These are phyloP conservation scores for Pseudomassariella vexata DNA, from an alignment of 2,329 filamentous ascomycete genomes.

Conservation along the genomic window DNA sequence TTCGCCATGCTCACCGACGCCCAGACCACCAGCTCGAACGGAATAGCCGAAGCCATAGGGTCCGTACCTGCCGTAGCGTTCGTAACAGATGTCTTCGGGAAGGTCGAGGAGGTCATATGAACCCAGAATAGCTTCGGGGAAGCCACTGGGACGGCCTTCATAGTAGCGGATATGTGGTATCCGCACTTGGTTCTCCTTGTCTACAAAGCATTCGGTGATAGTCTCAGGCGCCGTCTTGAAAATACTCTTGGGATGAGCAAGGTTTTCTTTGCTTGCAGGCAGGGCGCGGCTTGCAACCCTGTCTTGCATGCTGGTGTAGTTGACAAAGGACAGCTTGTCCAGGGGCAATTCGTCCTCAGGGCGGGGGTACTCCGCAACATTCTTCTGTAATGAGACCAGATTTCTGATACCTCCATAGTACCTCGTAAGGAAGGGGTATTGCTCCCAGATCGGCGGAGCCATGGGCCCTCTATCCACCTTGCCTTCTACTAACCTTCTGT, in stretches of 20 bases:
- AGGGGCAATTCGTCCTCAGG: conserved; percentile 51
- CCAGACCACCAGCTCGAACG: conserved; percentile 68
- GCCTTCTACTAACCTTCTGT: conserved; percentile 55
- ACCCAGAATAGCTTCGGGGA: conserved; percentile 80
- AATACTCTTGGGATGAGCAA: conserved; percentile 28
- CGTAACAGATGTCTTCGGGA: conserved; percentile 84
- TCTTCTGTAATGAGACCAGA: conserved; percentile 59
- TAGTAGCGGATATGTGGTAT: conserved; percentile 70
- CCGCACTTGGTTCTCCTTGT: conserved; percentile 56
- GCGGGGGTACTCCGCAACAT: conserved; percentile 75
- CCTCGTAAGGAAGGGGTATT: conserved; percentile 75
- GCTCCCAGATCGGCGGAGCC: conserved; percentile 72
- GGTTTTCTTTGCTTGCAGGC: conserved; percentile 50
- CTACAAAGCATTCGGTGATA: conserved; percentile 73
- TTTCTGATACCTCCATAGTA: conserved; percentile 86
- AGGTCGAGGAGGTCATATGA: conserved; percentile 77
- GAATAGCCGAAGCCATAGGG: conserved; percentile 91
- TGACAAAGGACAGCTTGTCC: conserved; percentile 30
- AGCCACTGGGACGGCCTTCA: conserved; percentile 73
- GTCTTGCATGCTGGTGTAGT: conserved; percentile 23
- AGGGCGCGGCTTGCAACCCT: conserved; percentile 24
- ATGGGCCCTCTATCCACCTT: conserved; percentile 37
- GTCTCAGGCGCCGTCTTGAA: conserved; percentile 36
- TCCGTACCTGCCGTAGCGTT: conserved; percentile 80
- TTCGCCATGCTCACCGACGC: conserved; percentile 80